These are phyloP conservation scores for Orbilia oligospora DNA, from an alignment of 2,329 filamentous ascomycete genomes.

Conservation along the genomic window DNA sequence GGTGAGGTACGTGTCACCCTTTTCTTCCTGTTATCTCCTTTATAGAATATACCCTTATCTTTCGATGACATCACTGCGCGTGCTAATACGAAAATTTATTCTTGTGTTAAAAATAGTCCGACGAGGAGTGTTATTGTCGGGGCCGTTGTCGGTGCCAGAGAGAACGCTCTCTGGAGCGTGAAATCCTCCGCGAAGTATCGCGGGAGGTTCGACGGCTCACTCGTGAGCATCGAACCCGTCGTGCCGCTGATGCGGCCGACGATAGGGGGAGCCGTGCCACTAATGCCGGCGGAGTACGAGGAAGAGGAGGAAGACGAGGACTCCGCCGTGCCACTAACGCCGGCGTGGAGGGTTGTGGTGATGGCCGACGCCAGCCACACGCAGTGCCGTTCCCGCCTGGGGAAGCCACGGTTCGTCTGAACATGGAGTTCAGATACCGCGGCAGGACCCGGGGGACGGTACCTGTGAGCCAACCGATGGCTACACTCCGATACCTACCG, in stretches of 20 bases:
- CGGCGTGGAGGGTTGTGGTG: too few relatives aligned
- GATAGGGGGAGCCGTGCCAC: not conserved
- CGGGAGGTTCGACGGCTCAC: not conserved
- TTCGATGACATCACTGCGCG: not conserved
- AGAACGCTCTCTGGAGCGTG: not conserved
- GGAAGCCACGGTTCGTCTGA: not conserved
- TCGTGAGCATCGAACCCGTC: not conserved
- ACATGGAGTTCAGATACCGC: not conserved
- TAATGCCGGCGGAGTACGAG: too few relatives aligned
- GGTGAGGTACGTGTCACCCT: too few relatives aligned
- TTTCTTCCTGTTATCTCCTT: too few relatives aligned
- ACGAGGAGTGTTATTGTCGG: not conserved
- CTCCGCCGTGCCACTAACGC: too few relatives aligned
- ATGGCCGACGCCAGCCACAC: not conserved
- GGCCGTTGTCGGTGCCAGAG: not conserved
- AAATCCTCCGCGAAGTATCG: not conserved
- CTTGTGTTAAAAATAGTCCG: not conserved
- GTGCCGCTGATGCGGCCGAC: too few relatives aligned
- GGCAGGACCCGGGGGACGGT: not conserved
- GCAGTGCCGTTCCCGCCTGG: not conserved
- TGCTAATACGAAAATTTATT: not conserved
- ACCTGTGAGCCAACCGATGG: not conserved
- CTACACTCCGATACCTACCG: not conserved
- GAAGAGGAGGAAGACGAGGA: not conserved
- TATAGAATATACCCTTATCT: not conserved